Evolutionary conservation across 257 asterid species (phyloP).

Genomic region (Solanum arcanum): DNA sequence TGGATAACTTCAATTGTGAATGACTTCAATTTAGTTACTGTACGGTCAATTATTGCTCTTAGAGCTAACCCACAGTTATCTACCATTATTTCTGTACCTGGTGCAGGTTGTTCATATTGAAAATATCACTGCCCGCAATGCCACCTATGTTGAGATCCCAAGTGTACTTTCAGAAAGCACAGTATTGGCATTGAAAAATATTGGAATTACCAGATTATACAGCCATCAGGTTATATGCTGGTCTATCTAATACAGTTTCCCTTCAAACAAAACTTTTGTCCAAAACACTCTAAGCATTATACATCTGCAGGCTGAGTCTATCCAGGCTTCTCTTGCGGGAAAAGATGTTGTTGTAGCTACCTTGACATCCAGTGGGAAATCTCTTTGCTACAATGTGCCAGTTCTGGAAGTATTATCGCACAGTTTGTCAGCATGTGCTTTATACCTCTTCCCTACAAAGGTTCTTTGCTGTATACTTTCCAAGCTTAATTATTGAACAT

Average conservation of each 20-base stretch:
- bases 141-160: slow-evolving; percentile 71
- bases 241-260: not conserved
- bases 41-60: not conserved
- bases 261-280: not conserved
- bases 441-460: slow-evolving; percentile 95
- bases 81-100: not conserved
- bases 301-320: slow-evolving; percentile 57
- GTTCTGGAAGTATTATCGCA: slow-evolving; percentile 66
- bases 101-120: slow-evolving; percentile 82
- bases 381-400: slow-evolving; percentile 95
- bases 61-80: not conserved
- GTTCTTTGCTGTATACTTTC: slow-evolving; percentile 18
- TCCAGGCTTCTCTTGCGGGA: slow-evolving; percentile 82
- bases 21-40: not conserved
- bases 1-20: not conserved
- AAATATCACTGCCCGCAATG: slow-evolving; percentile 50
- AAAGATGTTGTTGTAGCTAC: slow-evolving; percentile 89
- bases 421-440: slow-evolving; percentile 64
- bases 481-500: not conserved
- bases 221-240: slow-evolving; percentile 67
- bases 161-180: slow-evolving; percentile 51
- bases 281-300: not conserved
- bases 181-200: slow-evolving; percentile 46
- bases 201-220: slow-evolving; percentile 68
- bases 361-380: slow-evolving; percentile 98